Conservation (phyloP, 345 rosid species). For the Cardamine chenopodiifolia region DNA sequence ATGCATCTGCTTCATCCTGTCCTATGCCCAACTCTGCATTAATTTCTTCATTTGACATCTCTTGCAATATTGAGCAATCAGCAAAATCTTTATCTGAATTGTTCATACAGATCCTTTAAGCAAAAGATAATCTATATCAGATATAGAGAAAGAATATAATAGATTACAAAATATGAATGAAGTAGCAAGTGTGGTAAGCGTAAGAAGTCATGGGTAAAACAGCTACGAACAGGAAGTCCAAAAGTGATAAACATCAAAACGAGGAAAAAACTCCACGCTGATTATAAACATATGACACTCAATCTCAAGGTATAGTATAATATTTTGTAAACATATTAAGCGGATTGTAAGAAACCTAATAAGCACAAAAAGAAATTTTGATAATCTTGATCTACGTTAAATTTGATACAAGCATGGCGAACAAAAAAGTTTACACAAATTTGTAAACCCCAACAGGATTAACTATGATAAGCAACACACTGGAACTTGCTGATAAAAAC, state of each 20-base stretch:
- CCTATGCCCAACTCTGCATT: constrained; percentile 92
- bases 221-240: constrained; percentile 1
- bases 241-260: constrained; percentile 5
- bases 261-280: background rate
- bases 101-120: constrained; percentile 80
- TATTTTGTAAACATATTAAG: background rate
- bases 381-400: background rate
- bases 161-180: constrained; percentile 1
- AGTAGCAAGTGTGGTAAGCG: constrained; percentile 12
- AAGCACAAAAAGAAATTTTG: constrained; percentile 8
- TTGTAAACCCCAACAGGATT: background rate
- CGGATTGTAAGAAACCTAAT: background rate
- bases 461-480: constrained; percentile 4
- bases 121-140: constrained; percentile 28
- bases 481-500: constrained; percentile 1
- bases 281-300: constrained; percentile 1
- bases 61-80: constrained; percentile 84
- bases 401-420: constrained; percentile 4
- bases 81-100: constrained; percentile 68
- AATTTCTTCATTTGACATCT: constrained; percentile 91
- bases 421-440: constrained; percentile 10
- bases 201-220: background rate
- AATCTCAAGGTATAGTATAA: background rate
- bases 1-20: constrained; percentile 82
- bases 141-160: background rate